Evolutionary conservation across 2,329 filamentous ascomycete species (phyloP).

Genomic region (Chaetomium olivaceum): DNA sequence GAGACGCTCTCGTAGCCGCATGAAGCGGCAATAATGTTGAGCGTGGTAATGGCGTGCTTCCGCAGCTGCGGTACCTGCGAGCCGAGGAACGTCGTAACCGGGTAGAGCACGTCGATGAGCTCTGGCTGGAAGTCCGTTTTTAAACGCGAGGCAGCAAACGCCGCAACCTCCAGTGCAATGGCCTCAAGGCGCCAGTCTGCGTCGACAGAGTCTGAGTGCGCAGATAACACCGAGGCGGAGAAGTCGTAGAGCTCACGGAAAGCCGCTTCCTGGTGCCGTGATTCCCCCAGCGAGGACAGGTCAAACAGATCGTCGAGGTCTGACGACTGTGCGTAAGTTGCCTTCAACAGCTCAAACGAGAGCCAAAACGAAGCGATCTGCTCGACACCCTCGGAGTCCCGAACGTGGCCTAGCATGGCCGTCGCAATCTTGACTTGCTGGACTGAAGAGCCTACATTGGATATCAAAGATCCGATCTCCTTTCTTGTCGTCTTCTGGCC

Average conservation of each 20-base stretch:
- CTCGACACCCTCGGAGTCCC: constrained; percentile 56
- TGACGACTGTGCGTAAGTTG: constrained; percentile 51
- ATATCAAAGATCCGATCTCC: constrained; percentile 60
- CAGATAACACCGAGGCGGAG: constrained; percentile 62
- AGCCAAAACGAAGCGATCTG: constrained; percentile 79
- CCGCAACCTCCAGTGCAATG: constrained; percentile 77
- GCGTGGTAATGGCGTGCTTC: constrained; percentile 76
- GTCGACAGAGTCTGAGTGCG: constrained; percentile 49
- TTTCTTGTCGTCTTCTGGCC: constrained; percentile 64
- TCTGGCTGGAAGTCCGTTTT: constrained; percentile 74
- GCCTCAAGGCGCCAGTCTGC: constrained; percentile 73
- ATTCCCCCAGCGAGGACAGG: constrained; percentile 45
- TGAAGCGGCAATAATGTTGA: constrained; percentile 75
- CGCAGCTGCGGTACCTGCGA: constrained; percentile 68
- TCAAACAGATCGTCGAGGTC: constrained; percentile 69
- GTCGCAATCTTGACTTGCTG: constrained; percentile 62
- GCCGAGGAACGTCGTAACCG: constrained; percentile 83
- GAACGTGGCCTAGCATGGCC: constrained; percentile 65
- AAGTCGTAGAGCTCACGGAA: constrained; percentile 69
- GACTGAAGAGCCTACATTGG: constrained; percentile 56
- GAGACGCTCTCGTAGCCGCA: constrained; percentile 76
- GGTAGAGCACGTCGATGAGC: constrained; percentile 87
- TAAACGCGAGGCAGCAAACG: constrained; percentile 70
- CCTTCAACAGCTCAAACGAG: constrained; percentile 68
- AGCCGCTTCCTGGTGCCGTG: constrained; percentile 48